phyloP scores from a whole-genome alignment of 2,329 filamentous ascomycete genomes.

The Diaporthe nobilis region DNA sequence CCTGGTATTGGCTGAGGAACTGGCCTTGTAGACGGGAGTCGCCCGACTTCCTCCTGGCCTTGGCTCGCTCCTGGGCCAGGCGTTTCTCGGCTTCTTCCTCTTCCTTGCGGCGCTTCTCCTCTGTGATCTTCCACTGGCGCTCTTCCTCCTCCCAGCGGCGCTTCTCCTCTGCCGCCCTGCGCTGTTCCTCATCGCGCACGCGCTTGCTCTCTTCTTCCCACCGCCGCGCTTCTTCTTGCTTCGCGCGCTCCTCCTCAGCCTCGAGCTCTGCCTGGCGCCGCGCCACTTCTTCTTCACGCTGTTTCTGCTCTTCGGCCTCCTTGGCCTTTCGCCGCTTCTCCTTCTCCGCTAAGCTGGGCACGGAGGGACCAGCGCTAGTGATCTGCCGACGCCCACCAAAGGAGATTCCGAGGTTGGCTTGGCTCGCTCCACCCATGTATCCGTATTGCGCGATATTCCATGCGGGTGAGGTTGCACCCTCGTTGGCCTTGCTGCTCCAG shows the following conservation, averaged over 20 bases:
- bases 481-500: conserved; percentile 90
- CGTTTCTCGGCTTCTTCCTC: conserved; percentile 80
- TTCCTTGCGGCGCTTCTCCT: conserved; percentile 75
- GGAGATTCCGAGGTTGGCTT: conserved; percentile 93
- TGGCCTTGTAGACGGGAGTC: conserved; percentile 84
- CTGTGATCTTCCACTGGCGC: conserved; percentile 80
- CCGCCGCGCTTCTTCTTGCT: conserved; percentile 73
- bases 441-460: conserved; percentile 99
- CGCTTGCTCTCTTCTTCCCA: conserved; percentile 77
- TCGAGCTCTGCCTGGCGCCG: conserved; percentile 62
- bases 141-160: conserved; percentile 85
- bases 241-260: conserved; percentile 74
- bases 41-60: conserved; percentile 67
- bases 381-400: conserved; percentile 96
- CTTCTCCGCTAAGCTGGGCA: conserved; percentile 88
- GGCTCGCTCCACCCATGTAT: conserved; percentile 97
- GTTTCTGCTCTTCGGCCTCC: conserved; percentile 72
- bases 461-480: conserved; percentile 85
- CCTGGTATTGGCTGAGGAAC: conserved; percentile 88
- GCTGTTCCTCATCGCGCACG: conserved; percentile 71
- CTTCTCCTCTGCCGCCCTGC: conserved; percentile 76
- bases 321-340: conserved; percentile 75
- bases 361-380: conserved; percentile 82
- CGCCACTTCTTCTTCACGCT: conserved; percentile 68
- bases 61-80: conserved; percentile 76